phyloP scores from a whole-genome alignment of 768 basidiomycete genomes.

The Lyophyllum decastes region DNA sequence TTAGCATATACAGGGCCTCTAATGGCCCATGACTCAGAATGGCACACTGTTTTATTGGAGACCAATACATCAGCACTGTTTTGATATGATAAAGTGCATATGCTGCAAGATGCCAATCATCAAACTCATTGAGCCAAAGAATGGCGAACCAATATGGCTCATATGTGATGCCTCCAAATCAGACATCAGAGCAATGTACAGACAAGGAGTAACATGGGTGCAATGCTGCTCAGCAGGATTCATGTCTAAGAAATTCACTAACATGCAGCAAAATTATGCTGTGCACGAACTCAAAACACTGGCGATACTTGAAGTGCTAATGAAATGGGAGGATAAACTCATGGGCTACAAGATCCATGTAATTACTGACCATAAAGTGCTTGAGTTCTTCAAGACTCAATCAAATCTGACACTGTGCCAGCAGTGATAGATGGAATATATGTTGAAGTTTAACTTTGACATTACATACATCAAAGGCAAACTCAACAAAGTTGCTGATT shows the following conservation, averaged over 20 bases:
- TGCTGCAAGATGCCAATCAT: no score
- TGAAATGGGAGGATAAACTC: no score
- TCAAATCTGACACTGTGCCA: conserved; percentile 17
- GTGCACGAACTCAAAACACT: no score
- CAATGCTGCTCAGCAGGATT: no score
- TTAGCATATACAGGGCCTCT: not conserved
- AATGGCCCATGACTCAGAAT: not conserved
- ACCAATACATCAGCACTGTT: no score
- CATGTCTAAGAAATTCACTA: no score
- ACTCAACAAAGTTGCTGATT: conserved; percentile 24
- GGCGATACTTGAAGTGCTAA: no score
- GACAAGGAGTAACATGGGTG: no score
- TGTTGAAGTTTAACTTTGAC: conserved; percentile 26
- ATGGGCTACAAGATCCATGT: no score
- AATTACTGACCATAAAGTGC: not conserved
- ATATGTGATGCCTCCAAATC: not conserved
- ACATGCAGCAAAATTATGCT: no score
- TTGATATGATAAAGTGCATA: no score
- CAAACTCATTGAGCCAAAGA: not conserved
- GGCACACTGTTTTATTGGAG: not conserved
- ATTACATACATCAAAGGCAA: conserved; percentile 18
- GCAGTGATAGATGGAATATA: conserved; percentile 30
- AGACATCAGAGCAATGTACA: no score
- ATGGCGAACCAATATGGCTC: not conserved
- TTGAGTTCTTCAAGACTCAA: not conserved